phyloP scores from a whole-genome alignment of 495 filamentous ascomycete genomes.

The Penicillium bialowiezense region DNA sequence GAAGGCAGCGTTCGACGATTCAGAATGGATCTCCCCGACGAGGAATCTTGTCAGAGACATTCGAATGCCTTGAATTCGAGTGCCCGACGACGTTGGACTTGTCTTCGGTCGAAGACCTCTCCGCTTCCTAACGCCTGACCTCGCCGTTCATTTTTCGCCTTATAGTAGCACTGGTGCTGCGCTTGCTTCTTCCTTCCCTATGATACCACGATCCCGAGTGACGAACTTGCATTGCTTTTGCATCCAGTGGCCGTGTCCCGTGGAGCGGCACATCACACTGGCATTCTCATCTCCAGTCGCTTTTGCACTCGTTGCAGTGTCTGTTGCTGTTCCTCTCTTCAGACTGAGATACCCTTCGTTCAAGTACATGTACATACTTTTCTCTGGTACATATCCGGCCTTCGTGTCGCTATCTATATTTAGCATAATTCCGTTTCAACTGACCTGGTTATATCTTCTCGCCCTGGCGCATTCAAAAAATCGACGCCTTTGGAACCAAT shows the following conservation, averaged over 20 bases:
- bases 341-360: slow-evolving; percentile 9
- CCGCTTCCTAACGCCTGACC: neutral
- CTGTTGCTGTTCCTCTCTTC: neutral
- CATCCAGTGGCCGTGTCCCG: neutral
- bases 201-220: slow-evolving; percentile 11
- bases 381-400: neutral
- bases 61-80: neutral
- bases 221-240: slow-evolving; percentile 9
- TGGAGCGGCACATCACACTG: neutral
- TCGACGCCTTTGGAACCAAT: too few relatives aligned
- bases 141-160: neutral
- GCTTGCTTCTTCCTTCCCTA: neutral
- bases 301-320: slow-evolving; percentile 5
- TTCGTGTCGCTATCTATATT: neutral
- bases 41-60: slow-evolving; percentile 2
- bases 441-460: neutral
- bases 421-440: neutral
- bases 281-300: neutral
- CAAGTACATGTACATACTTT: neutral
- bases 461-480: too few relatives aligned
- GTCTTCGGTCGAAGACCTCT: slow-evolving; percentile 18
- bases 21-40: slow-evolving; percentile 47
- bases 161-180: slow-evolving; percentile 4
- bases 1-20: slow-evolving; percentile 49
- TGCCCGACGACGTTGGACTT: slow-evolving; percentile 17